phyloP scores from a whole-genome alignment of 805 yeast species.

The Saccharomyces eubayanus region DNA sequence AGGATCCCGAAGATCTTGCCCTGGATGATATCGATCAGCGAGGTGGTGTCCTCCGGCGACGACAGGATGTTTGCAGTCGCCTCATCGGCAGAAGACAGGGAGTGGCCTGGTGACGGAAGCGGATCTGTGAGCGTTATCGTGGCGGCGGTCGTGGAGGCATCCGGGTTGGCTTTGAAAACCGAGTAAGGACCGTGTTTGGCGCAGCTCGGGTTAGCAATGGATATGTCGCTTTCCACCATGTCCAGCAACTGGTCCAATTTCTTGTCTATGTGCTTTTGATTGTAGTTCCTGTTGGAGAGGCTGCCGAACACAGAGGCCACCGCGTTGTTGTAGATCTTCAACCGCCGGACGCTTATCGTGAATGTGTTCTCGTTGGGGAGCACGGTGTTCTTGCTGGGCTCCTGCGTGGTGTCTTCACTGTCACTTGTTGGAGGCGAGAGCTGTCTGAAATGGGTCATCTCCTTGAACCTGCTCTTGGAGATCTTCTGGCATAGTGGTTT shows the following conservation, averaged over 20 bases:
- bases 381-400: background rate
- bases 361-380: slow-evolving; percentile 8
- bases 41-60: background rate
- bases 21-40: slow-evolving; percentile 6
- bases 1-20: slow-evolving; percentile 8
- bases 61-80: background rate
- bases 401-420: background rate
- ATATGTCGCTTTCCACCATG: slow-evolving; percentile 5
- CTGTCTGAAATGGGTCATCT: slow-evolving; percentile 12
- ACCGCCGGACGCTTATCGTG: slow-evolving; percentile 27
- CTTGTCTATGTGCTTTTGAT: slow-evolving; percentile 18
- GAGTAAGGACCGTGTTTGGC: slow-evolving; percentile 15
- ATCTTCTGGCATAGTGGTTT: slow-evolving; percentile 3
- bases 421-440: background rate
- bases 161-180: slow-evolving; percentile 4
- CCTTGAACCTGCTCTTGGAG: slow-evolving; percentile 14
- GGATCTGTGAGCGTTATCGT: background rate
- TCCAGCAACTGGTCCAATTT: slow-evolving; percentile 12
- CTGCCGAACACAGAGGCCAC: slow-evolving; percentile 18
- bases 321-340: slow-evolving; percentile 25
- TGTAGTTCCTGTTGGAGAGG: slow-evolving; percentile 6
- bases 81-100: background rate
- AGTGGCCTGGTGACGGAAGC: background rate
- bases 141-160: background rate
- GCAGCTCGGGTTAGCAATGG: background rate